These are phyloP conservation scores for Limtongozyma cylindracea DNA, from an alignment of 805 yeast species.

Conservation along the genomic window DNA sequence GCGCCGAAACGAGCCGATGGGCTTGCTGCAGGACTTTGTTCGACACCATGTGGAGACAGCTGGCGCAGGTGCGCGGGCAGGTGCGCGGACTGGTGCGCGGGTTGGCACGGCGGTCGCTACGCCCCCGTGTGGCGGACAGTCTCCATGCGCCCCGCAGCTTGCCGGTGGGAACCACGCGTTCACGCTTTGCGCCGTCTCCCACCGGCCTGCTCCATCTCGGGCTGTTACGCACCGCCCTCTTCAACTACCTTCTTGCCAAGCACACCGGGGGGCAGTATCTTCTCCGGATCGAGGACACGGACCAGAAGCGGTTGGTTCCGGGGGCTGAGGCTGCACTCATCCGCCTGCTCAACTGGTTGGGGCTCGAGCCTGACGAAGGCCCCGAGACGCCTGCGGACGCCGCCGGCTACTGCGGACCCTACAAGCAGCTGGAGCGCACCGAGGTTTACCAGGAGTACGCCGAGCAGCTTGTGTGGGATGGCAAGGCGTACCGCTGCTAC, in stretches of 20 bases:
- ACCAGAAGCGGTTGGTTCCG: conserved; percentile 45
- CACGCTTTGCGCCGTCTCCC: conserved; percentile 96
- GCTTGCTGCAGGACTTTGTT: no score
- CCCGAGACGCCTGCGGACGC: conserved; percentile 26
- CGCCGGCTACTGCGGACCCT: conserved; percentile 42
- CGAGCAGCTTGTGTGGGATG: conserved; percentile 25
- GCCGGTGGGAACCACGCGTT: conserved; percentile 36
- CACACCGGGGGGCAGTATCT: conserved; percentile 62
- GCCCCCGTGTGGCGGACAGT: no score
- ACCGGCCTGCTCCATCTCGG: conserved; percentile 92
- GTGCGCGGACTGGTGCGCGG: no score
- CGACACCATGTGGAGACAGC: no score
- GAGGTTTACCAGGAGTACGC: conserved; percentile 40
- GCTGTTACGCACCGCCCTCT: conserved; percentile 77
- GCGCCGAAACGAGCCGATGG: no score
- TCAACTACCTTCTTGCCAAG: conserved; percentile 64
- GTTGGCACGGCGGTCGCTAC: no score
- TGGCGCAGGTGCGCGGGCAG: no score
- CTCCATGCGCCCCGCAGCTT: no score
- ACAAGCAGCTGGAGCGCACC: conserved; percentile 63
- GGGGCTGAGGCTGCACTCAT: conserved; percentile 74
- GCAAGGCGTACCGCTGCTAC: conserved; percentile 67
- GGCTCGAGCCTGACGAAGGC: conserved; percentile 42
- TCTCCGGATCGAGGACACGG: conserved; percentile 81
- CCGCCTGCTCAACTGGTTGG: conserved; percentile 56